A percentile compares a stretch with the other conserved stretches of the same genome.
Evolutionary conservation across 2,329 filamentous ascomycete genomes (phyloP).

Genomic region (Aphanocladium album): DNA sequence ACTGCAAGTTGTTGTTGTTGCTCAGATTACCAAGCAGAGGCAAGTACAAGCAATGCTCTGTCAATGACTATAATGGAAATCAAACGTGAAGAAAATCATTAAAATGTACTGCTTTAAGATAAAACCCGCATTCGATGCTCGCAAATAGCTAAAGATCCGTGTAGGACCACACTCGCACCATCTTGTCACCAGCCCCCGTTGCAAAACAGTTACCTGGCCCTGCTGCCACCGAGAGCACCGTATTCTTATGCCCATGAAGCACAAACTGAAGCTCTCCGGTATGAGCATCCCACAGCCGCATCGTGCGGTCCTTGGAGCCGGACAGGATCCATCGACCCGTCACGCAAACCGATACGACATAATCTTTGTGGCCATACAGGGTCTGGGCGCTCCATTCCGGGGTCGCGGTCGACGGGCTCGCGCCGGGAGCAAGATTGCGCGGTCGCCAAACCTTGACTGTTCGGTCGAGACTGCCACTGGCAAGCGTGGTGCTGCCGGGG

Average conservation of each 20-base stretch:
- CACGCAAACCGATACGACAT: constrained; percentile 91
- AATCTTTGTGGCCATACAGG: constrained; percentile 96
- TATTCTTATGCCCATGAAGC: constrained; percentile 98
- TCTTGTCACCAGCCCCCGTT: constrained; percentile 94
- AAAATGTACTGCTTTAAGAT: too few species aligned
- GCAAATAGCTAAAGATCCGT: not conserved
- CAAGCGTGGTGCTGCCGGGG: constrained; percentile 84
- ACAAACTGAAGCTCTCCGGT: constrained; percentile 93
- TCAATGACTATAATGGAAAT: too few species aligned
- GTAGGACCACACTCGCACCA: constrained; percentile 94
- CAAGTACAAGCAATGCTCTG: too few species aligned
- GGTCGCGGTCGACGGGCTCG: too few species aligned
- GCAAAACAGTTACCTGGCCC: constrained; percentile 84
- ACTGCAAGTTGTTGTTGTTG: too few species aligned
- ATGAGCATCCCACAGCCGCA: constrained; percentile 96
- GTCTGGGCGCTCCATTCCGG: constrained; percentile 94
- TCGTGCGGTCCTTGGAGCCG: constrained; percentile 91
- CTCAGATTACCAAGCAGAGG: too few species aligned
- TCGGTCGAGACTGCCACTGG: constrained; percentile 91
- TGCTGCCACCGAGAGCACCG: constrained; percentile 93
- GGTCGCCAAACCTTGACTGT: constrained; percentile 99
- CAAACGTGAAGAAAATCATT: too few species aligned
- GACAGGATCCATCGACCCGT: constrained; percentile 94
- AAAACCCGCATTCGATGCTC: too few species aligned
- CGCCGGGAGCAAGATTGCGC: constrained; percentile 34